Evolutionary conservation across 306 rosid species (phyloP), one percentile per base, ranked within the genome.

Genomic region (Fagus crenata): DNA sequence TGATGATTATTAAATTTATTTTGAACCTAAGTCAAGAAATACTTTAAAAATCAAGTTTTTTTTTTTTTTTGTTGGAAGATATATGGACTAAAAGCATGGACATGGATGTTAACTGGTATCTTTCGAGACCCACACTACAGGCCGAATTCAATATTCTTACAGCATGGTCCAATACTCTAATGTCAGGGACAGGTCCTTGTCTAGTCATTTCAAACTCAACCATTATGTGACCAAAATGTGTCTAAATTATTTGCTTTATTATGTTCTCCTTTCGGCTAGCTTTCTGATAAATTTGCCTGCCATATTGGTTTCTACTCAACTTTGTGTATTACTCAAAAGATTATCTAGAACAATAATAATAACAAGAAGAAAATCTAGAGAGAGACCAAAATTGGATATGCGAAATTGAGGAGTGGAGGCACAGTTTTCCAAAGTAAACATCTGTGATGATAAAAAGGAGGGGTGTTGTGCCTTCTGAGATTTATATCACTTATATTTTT

Each of bases 181-280:
- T 22, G 28, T 22, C 28, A 75, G 59, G 39, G 51, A 65, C 63
- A 67, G 67, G 73, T 67, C 70, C 72, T 36, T 71, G 78, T 76
- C 61, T 53, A 22, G 78, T 56, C 72, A 77, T 73, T 46, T 49
- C 67, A n/a, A 73, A 49, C 60, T 11, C 69, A 69, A n/a, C 78
- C 78, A 64, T 64, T 5, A 5, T 33, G 7, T 58, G 32, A 43
- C 35, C 6, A 11, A 60, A 56, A 43, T 12, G 51, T 60, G 53
- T 69, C 33, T 46, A 33, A 15, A 22, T 61, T 15, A 78, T 64
- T 74, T 33, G 65, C 13, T 14, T 4, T 36, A 58, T 22, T 15
- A 61, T 61, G 43, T 40, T 67, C 14, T 67, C 72, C 49, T 18
- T 49, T 9, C 13, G 15, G 22, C 36, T 13, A 14, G 22, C 36